Base-by-base conservation (phyloP, 768 basidiomycete species). In the Lactarius deliciosus region DNA sequence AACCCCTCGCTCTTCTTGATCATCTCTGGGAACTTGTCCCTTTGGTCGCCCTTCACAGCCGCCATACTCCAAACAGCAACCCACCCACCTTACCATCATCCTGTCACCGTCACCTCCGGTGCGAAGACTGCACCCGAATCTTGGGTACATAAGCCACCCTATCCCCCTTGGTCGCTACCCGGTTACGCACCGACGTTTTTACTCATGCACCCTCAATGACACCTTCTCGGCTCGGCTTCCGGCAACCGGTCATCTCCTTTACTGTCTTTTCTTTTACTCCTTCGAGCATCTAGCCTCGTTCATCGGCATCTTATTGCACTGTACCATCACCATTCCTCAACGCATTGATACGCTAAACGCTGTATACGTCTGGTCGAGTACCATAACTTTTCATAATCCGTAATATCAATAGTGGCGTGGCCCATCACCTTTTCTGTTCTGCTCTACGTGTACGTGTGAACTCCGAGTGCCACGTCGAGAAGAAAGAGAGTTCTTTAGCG, bases 281-380 rank as follows among this genome's bases (percentile, higher is more conserved):
- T 28, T 64, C n/a, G 66, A 64, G 66, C 58, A 64, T 63, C 41
- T 68, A n/a, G 62, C n/a, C 58, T 68, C 50, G 50, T 58, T 40
- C 66, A 68, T 68, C 16, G 38, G 40, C 50, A 57, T 58, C 66
- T 61, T 62, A 45, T 57, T 68, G 66, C 66, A 68, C 58, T 68
- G 66, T 68, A 68, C 58, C 54, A 68, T 30, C 36, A 68, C 63
- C 66, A 68, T 68, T 28, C 66, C 61, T n/a, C 66, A 67, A 34
- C 43, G 54, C 57, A 68, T 68, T 55, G 62, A 60, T 68, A 68
- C 66, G 58, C 63, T 68, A 68, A 45, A 60, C 58, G 25, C 58
- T 64, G 66, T 68, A 68, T 68, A 68, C 40, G 56, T 63, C 40
- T 28, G 30, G 18, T 68, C 22, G 50, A 55, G 53, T 68, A 68